Conservation (phyloP, 2,329 filamentous ascomycete genomes). For the Pseudocercospora fuligena region DNA sequence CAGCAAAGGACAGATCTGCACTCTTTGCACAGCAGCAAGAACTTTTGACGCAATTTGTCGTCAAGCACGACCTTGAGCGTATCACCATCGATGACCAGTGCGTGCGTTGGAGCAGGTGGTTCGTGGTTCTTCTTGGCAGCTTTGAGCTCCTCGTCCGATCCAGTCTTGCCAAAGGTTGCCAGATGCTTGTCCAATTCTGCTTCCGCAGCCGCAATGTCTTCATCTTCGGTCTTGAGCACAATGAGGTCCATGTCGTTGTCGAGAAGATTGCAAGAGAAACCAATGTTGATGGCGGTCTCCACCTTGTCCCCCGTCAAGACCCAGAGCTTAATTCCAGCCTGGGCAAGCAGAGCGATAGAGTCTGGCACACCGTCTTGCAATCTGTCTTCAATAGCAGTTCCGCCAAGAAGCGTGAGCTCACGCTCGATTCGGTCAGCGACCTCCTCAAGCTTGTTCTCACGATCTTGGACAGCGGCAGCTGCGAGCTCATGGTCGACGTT, state of each 20-base stretch:
- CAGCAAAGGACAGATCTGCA: conserved; percentile 97
- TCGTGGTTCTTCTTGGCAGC: conserved; percentile 82
- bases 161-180: conserved; percentile 74
- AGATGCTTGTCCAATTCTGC: conserved; percentile 76
- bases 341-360: conserved; percentile 85
- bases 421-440: conserved; percentile 91
- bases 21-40: conserved; percentile 92
- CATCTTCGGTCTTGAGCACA: conserved; percentile 82
- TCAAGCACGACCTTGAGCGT: conserved; percentile 86
- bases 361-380: conserved; percentile 97
- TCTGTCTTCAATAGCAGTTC: conserved; percentile 95
- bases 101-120: conserved; percentile 84
- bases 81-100: conserved; percentile 92
- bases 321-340: conserved; percentile 98
- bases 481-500: conserved; percentile 86
- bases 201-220: conserved; percentile 67
- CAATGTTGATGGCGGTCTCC: conserved; percentile 99
- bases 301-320: conserved; percentile 98
- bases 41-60: conserved; percentile 84
- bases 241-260: conserved; percentile 98
- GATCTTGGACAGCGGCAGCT: conserved; percentile 78
- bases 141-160: conserved; percentile 82
- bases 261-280: conserved; percentile 96
- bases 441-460: conserved; percentile 90
- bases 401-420: conserved; percentile 83